Conservation (phyloP, 805 yeast genomes). For the Metschnikowia vanudenii region DNA sequence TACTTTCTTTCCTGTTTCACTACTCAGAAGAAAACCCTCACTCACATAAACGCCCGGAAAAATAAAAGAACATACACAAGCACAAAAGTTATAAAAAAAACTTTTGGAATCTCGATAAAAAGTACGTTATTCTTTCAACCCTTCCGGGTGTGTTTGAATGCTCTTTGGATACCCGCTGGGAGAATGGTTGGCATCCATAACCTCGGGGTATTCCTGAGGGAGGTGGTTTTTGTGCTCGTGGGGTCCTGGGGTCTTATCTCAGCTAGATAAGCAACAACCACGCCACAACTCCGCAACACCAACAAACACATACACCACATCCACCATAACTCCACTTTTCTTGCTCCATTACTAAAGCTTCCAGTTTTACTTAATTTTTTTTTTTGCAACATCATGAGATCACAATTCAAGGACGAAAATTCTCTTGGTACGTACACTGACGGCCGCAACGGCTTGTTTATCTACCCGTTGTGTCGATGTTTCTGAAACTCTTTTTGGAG, state of each 20-base stretch:
- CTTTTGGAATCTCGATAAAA: not conserved
- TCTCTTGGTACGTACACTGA: slow-evolving; percentile 69
- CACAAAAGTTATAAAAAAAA: not conserved
- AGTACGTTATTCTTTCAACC: not conserved
- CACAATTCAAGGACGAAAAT: slow-evolving; percentile 92
- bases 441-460: too few relatives aligned
- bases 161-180: not conserved
- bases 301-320: not conserved
- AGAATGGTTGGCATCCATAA: too few relatives aligned
- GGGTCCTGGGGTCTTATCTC: slow-evolving; percentile 7
- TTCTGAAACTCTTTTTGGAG: not conserved
- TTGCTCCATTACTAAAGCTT: too few relatives aligned
- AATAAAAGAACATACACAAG: not conserved
- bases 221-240: slow-evolving; percentile 4
- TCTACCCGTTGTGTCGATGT: too few relatives aligned
- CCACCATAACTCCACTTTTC: too few relatives aligned
- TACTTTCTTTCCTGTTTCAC: not conserved
- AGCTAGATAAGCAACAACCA: slow-evolving; percentile 6
- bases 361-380: slow-evolving; percentile 2
- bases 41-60: not conserved
- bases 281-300: slow-evolving; percentile 3
- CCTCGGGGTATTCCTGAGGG: too few relatives aligned
- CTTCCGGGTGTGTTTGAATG: not conserved
- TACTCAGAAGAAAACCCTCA: not conserved
- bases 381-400: slow-evolving; percentile 57